Base-by-base conservation (phyloP, 2,329 filamentous ascomycete species). In the Penicillium vulpinum region DNA sequence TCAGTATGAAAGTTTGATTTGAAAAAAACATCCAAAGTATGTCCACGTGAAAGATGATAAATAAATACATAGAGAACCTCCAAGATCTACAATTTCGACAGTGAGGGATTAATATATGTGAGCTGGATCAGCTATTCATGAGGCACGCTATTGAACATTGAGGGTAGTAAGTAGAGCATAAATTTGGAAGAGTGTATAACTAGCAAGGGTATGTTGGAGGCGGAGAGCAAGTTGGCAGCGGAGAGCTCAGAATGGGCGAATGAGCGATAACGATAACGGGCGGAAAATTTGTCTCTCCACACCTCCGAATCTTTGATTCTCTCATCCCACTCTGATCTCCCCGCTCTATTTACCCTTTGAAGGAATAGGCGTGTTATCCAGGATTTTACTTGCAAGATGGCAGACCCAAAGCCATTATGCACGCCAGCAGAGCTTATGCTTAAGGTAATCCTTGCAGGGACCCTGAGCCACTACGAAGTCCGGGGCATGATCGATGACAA, bases 401-500 rank as follows among this genome's bases (percentile, higher is more conserved):
- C 70, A 38, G 74, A 76, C 15, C 57, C 62, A 35, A 72, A 71
- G 57, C 73, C 73, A 54, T 70, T 73, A 63, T 77, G 75, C 52
- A 78, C 75, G 5, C 75, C 77, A n/a, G 73, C 77, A 47, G 78
- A 79, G 66, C 68, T 80, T 28, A 73, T 80, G 64, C 66, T 81
- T 48, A 80, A 80, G 66, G 71, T 81, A 21, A 74, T 81, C 31
- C 64, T 81, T 40, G 73, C 73, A 31, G 77, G 78, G 44, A 80
- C 78, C 26, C 67, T 80, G 64, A 82, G 83, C 56, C 85, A 87
- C 67, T 87, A 86, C 75, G 81, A 83, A 67, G 81, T 79, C 51
- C 78, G 81, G 7, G 82, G 80, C 26, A 85, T 87, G 71, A 81
- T 87, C 65, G 81, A 83, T 60, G 82, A 85, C 57, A 80, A 81